Evolutionary conservation across 2,329 filamentous ascomycete species (phyloP), one percentile per base, ranked within the genome.

Genomic region (Cercospora janseana): DNA sequence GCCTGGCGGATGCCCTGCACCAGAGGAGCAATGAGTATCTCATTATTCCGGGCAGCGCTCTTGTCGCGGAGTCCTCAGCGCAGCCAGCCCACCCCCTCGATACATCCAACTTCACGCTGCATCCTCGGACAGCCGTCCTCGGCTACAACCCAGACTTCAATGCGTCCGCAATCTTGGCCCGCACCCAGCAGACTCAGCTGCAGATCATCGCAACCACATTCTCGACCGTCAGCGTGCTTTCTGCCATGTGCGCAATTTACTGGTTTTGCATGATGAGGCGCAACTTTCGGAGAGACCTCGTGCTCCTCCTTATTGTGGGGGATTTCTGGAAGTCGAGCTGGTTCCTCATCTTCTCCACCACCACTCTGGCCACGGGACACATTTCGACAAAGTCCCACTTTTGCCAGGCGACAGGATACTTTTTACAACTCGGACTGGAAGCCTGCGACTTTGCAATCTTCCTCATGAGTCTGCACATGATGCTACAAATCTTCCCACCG

Each of bases 231-330:
- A 87, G 84, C 59, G 70, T 87, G 24, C 46, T 76, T 3, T 74
- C 79, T 8, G 78, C 78, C 0, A 60, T 81, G 5, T 63, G 79
- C 23, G 76, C 82, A 2, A 77, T 85, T 31, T 86, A 85, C 69
- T 89, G 84, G 82, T 89, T 91, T 63, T 72, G 80, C 50, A 77
- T 81, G 55, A 90, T 90, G 84, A 78, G 81, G 58, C 79, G 85
- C 62, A 82, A 78, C 56, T 91, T 90, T 66, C 80, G 87, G 37
- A 85, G 90, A 65, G 81, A 85, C 55, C 76, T 92, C 47, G 85
- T 92, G 50, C 81, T 91, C 76, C 69, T 89, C 29, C 73, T 91
- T 10, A 82, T 92, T 38, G 76, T 82, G 54, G 85, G 84, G 59
- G 86, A 90, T 66, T 78, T 87, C 63, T 79, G 84, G 68, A 87